These are phyloP conservation scores for Aphanomyces stellatus DNA, from an alignment of 352 stramenopile genomes.

Conservation along the genomic window DNA sequence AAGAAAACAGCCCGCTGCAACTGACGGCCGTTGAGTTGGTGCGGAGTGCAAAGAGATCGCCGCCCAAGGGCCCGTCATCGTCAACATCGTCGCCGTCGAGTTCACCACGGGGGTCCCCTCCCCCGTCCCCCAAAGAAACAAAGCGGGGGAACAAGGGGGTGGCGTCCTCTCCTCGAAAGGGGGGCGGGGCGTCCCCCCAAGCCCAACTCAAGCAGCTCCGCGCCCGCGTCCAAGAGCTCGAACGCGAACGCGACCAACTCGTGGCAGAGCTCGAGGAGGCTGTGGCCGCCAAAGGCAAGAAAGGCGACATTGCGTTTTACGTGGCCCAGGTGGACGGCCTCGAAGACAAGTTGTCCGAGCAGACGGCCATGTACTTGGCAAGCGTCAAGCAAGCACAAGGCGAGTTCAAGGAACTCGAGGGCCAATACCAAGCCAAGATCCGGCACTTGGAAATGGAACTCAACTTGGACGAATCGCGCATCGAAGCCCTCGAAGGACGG, in stretches of 20 bases:
- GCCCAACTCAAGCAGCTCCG: background rate
- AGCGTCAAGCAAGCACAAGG: conserved; percentile 2
- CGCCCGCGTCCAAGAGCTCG: background rate
- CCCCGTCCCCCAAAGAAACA: background rate
- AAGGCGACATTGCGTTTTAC: conserved; percentile 3
- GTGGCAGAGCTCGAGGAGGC: background rate
- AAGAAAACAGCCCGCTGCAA: background rate
- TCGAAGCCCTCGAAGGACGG: conserved; percentile 1
- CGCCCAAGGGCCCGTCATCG: too few relatives aligned
- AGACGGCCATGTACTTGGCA: conserved; percentile 9
- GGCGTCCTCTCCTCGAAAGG: too few relatives aligned
- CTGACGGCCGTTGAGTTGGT: background rate
- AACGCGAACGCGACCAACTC: background rate
- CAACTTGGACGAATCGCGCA: background rate
- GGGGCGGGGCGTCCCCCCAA: background rate
- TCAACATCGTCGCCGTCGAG: too few relatives aligned
- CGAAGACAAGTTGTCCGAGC: conserved; percentile 12
- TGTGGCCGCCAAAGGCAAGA: background rate
- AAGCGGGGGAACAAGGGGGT: background rate
- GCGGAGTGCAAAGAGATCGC: background rate
- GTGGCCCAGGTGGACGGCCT: conserved; percentile 14
- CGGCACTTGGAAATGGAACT: conserved; percentile 6
- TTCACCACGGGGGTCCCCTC: too few relatives aligned
- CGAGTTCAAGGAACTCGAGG: background rate
- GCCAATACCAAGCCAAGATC: conserved; percentile 5